phyloP scores from a whole-genome alignment of 2,329 filamentous ascomycete genomes.

The Aspergillus arachidicola region DNA sequence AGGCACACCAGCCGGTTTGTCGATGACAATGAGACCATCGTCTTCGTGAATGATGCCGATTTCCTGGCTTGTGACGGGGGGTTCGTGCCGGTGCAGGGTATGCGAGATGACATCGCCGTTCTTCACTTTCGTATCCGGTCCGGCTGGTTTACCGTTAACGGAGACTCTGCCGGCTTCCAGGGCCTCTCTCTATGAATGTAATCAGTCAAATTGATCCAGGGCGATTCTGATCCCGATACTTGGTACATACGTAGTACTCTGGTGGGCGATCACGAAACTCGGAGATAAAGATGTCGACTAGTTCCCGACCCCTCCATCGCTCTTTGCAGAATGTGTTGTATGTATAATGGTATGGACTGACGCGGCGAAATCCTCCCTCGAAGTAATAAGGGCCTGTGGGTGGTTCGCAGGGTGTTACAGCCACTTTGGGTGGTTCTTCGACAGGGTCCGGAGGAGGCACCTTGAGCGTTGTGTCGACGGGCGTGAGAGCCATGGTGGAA shows the following conservation, averaged over 20 bases:
- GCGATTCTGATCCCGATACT: not conserved
- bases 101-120: constrained; percentile 93
- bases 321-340: constrained; percentile 96
- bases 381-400: constrained; percentile 77
- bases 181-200: constrained; percentile 60
- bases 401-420: constrained; percentile 34
- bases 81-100: constrained; percentile 92
- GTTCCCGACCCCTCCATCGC: constrained; percentile 78
- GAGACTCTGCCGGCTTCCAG: constrained; percentile 78
- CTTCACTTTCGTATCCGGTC: constrained; percentile 69
- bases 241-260: constrained; percentile 77
- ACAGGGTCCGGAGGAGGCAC: constrained; percentile 28
- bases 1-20: constrained; percentile 92
- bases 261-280: constrained; percentile 88
- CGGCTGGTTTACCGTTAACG: constrained; percentile 75
- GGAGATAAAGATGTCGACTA: constrained; percentile 85
- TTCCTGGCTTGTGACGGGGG: constrained; percentile 79
- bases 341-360: constrained; percentile 86
- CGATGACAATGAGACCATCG: constrained; percentile 90
- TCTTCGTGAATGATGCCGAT: constrained; percentile 89
- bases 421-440: constrained; percentile 20
- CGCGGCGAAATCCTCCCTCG: constrained; percentile 78
- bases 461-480: constrained; percentile 30
- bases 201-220: not conserved
- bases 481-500: constrained; percentile 42